phyloP scores from a whole-genome alignment of 495 filamentous ascomycete genomes.

The Melanomma pulvis-pyrius region DNA sequence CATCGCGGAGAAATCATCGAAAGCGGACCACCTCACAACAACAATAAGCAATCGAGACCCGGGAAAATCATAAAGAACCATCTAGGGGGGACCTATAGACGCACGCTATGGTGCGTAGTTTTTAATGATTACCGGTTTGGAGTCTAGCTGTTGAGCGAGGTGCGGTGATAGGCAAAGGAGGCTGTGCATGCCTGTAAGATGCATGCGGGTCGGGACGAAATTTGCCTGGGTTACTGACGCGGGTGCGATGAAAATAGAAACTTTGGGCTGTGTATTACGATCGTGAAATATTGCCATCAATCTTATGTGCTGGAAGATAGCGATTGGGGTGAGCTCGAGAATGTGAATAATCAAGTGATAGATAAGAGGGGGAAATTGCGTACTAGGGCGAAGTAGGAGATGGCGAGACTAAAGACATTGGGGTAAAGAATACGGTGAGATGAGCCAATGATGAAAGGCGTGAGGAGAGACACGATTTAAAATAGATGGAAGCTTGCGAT shows the following conservation, averaged over 20 bases:
- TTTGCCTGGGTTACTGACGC: background rate
- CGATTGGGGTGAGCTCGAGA: no score
- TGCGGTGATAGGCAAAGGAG: background rate
- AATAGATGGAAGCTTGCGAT: background rate
- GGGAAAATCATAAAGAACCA: background rate
- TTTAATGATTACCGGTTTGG: background rate
- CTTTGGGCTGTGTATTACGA: background rate
- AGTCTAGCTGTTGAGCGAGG: background rate
- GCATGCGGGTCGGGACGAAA: slow-evolving; percentile 15
- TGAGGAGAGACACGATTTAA: background rate
- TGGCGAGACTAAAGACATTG: background rate
- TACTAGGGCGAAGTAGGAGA: background rate
- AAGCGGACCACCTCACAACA: background rate
- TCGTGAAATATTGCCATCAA: no score
- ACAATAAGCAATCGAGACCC: background rate
- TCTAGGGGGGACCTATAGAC: background rate
- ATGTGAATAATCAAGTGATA: no score
- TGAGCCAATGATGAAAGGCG: background rate
- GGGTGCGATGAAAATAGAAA: slow-evolving; percentile 1
- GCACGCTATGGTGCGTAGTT: no score
- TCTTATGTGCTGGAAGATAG: no score
- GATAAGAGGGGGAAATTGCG: no score
- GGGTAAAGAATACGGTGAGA: background rate
- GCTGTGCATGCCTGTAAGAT: slow-evolving; percentile 9
- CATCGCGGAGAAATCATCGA: background rate